Evolutionary conservation across 2,329 filamentous ascomycete species (phyloP).

Genomic region (Aspergillus vadensis): DNA sequence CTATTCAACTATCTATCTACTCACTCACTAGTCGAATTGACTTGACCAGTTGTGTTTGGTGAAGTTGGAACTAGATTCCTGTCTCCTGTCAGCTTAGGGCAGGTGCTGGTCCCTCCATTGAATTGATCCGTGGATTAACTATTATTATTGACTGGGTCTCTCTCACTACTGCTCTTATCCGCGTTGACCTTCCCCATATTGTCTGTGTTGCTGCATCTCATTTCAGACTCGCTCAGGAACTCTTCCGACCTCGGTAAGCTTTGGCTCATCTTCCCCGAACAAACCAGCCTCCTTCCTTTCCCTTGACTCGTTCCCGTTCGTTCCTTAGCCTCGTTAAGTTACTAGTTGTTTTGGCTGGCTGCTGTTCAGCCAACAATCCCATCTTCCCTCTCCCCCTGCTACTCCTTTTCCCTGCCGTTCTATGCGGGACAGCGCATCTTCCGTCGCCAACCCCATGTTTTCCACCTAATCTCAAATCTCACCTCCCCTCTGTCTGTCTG

Average conservation of each 20-base stretch:
- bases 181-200: not conserved
- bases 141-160: not conserved
- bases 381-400: conserved; percentile 1
- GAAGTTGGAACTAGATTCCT: not conserved
- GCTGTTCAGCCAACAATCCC: not conserved
- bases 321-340: too few relatives aligned
- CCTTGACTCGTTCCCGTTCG: too few relatives aligned
- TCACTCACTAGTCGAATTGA: too few relatives aligned
- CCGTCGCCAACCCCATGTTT: conserved; percentile 17
- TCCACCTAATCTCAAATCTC: conserved; percentile 14
- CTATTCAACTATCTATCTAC: too few relatives aligned
- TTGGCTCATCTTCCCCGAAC: not conserved
- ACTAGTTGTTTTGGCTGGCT: not conserved
- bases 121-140: not conserved
- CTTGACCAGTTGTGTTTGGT: not conserved
- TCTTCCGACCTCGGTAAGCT: conserved; percentile 23
- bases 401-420: conserved; percentile 8
- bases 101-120: not conserved
- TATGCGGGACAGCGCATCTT: conserved; percentile 13
- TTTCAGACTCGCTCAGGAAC: conserved; percentile 6
- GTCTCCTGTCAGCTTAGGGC: conserved; percentile 5
- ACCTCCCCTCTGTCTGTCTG: conserved; percentile 9
- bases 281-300: conserved; percentile 13
- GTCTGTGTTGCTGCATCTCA: too few relatives aligned
- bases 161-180: not conserved